Evolutionary conservation across 1,284 basidiomycete genomes (phyloP).

Genomic region (Ceratobasidium sp.): DNA sequence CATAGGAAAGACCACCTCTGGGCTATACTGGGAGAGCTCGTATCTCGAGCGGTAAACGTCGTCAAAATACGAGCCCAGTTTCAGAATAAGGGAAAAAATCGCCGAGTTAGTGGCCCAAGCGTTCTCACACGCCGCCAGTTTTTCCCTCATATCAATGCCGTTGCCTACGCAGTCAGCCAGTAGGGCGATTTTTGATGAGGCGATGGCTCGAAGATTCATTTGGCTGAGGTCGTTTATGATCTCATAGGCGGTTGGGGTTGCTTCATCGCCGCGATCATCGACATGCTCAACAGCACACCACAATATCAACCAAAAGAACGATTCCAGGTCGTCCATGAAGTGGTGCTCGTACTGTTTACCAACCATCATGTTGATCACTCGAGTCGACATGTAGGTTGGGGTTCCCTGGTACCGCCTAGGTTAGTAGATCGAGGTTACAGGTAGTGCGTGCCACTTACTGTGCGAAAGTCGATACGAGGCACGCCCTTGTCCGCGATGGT

Average conservation of each 20-base stretch:
- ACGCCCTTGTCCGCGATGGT: neutral
- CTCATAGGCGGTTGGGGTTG: neutral
- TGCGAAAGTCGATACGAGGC: slow-evolving; percentile 24
- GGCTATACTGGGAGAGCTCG: neutral
- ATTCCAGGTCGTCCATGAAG: slow-evolving; percentile 32
- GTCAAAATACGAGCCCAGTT: neutral
- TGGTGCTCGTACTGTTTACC: slow-evolving; percentile 4
- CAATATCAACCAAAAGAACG: slow-evolving; percentile 27
- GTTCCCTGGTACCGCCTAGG: neutral
- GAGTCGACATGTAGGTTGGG: slow-evolving; percentile 13
- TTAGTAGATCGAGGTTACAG: neutral
- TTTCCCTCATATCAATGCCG: neutral
- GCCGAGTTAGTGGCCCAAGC: neutral
- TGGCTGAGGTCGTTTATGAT: neutral
- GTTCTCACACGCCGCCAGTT: neutral
- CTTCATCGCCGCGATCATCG: neutral
- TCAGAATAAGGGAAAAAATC: neutral
- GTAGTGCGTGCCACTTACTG: neutral
- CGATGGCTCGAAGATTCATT: neutral
- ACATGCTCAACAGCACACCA: slow-evolving; percentile 17
- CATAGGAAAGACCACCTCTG: neutral
- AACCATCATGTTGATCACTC: neutral
- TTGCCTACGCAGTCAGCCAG: neutral
- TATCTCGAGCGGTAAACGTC: neutral
- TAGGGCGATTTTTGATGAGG: neutral